Evolutionary conservation across 768 basidiomycete genomes (phyloP).

Genomic region (Porphyrellus cyaneotinctus): DNA sequence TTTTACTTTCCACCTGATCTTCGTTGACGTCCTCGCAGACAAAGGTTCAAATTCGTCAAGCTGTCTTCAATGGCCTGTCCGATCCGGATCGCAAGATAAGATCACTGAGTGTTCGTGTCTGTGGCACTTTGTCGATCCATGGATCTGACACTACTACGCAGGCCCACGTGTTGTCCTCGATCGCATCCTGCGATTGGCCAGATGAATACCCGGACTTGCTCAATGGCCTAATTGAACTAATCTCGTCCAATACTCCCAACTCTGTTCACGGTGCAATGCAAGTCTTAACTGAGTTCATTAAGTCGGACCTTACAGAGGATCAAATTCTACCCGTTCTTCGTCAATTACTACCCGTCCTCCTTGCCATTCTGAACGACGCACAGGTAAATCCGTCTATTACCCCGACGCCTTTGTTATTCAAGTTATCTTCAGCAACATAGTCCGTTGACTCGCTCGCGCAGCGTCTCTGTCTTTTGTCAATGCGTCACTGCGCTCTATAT

Average conservation of each 20-base stretch:
- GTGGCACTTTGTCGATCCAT: background rate
- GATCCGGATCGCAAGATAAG: slow-evolving; percentile 86
- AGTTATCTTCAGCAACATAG: slow-evolving; percentile 52
- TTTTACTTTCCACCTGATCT: slow-evolving; percentile 2
- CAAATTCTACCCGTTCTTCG: slow-evolving; percentile 91
- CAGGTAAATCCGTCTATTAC: slow-evolving; percentile 44
- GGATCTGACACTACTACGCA: slow-evolving; percentile 31
- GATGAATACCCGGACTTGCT: slow-evolving; percentile 94
- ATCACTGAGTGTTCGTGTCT: slow-evolving; percentile 64
- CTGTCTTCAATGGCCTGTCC: slow-evolving; percentile 79
- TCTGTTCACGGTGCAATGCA: slow-evolving; percentile 96
- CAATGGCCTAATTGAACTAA: slow-evolving; percentile 63
- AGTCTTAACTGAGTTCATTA: slow-evolving; percentile 91
- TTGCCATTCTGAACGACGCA: slow-evolving; percentile 71
- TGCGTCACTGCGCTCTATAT: slow-evolving; percentile 87
- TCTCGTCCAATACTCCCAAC: slow-evolving; percentile 67
- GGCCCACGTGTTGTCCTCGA: slow-evolving; percentile 85
- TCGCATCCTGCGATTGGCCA: slow-evolving; percentile 93
- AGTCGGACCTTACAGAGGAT: slow-evolving; percentile 89
- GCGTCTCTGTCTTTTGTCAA: slow-evolving; percentile 86
- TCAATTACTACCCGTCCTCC: slow-evolving; percentile 80
- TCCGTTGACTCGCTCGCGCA: slow-evolving; percentile 76
- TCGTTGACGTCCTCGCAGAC: slow-evolving; percentile 42
- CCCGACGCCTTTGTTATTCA: background rate
- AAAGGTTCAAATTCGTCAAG: slow-evolving; percentile 72